phyloP scores from a whole-genome alignment of 257 asterid genomes.

The Henckelia pumila region DNA sequence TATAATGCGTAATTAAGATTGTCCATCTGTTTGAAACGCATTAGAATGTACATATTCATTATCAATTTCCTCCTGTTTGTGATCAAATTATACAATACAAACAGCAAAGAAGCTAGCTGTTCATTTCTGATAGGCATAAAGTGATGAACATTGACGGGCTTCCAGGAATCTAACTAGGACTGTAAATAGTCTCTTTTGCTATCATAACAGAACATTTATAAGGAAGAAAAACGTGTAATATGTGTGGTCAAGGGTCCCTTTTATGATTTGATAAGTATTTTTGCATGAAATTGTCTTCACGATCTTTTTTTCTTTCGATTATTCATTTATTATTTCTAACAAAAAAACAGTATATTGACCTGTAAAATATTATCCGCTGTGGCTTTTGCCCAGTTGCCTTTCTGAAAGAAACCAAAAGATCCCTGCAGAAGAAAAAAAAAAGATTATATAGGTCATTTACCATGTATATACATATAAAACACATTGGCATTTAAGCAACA shows the following conservation, averaged over 20 bases:
- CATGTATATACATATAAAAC: not conserved
- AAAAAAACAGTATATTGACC: constrained; percentile 38
- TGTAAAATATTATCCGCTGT: constrained; percentile 92
- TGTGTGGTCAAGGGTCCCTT: not conserved
- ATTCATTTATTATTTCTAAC: no score
- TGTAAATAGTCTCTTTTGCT: no score
- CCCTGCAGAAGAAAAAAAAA: constrained; percentile 51
- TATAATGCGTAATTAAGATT: not conserved
- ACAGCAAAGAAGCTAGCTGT: not conserved
- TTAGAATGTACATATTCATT: not conserved
- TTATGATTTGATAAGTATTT: not conserved
- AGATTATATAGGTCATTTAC: not conserved
- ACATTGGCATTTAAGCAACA: not conserved
- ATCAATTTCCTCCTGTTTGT: not conserved
- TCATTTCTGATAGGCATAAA: not conserved
- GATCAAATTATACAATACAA: not conserved
- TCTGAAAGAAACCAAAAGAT: constrained; percentile 92
- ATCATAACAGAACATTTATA: not conserved
- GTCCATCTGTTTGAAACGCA: not conserved
- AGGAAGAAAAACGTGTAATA: no score
- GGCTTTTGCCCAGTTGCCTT: constrained; percentile 99
- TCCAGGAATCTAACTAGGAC: no score
- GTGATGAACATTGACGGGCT: no score
- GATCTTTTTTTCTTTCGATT: not conserved
- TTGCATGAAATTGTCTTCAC: not conserved